Conservation (phyloP, 176 grass and related monocot species). For the Zoysia pacifica region DNA sequence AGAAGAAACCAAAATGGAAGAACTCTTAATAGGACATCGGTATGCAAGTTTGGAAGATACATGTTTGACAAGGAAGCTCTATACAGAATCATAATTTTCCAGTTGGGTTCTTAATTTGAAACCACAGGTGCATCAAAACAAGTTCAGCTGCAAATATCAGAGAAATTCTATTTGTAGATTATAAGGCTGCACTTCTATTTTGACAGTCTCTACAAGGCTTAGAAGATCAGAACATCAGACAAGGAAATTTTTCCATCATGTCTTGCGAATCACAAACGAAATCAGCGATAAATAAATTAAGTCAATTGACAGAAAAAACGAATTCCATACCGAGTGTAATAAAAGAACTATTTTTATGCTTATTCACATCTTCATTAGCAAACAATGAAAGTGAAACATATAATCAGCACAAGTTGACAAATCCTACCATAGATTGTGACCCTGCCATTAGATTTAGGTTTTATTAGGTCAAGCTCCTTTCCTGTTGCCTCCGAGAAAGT, state of each 20-base stretch:
- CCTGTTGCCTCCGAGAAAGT: slow-evolving; percentile 58
- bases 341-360: not conserved
- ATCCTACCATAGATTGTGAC: slow-evolving; percentile 69
- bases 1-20: slow-evolving; percentile 39
- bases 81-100: not conserved
- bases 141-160: not conserved
- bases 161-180: not conserved
- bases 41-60: not conserved
- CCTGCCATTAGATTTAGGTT: slow-evolving; percentile 63
- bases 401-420: slow-evolving; percentile 12
- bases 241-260: not conserved
- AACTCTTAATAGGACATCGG: not conserved
- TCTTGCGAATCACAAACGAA: not conserved
- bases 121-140: not conserved
- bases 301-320: not conserved
- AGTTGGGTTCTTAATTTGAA: slow-evolving; percentile 7
- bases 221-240: slow-evolving; percentile 8
- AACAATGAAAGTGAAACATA: not conserved
- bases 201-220: not conserved
- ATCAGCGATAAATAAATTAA: slow-evolving; percentile 13
- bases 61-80: not conserved
- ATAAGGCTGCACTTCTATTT: not conserved
- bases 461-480: slow-evolving; percentile 80
- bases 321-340: not conserved
- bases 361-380: slow-evolving; percentile 19